Evolutionary conservation across 257 asterid species (phyloP), one percentile per base, ranked within the genome.

Genomic region (Apocynum venetum): DNA sequence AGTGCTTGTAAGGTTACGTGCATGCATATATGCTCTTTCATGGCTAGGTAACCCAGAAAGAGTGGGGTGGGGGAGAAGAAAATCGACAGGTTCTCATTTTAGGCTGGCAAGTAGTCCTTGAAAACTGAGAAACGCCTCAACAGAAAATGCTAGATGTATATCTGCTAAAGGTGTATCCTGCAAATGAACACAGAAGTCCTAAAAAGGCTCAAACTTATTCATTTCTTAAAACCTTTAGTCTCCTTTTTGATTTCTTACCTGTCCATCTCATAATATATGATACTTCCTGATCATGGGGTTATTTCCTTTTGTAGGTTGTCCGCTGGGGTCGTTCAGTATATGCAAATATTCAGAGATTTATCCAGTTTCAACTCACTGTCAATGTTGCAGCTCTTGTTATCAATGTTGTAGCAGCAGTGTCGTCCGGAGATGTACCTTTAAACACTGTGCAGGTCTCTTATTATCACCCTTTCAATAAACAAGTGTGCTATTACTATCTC

Each of bases 301-400:
- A 13, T 57, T 38, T 80, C 75, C 67, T 65, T 61, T 15, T 82
- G 81, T 85, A 94, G 98, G 98, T 95, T 82, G 99, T 95, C 59
- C 94, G 97, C n/a, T 95, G 99, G 99, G 99, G 99, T 25, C 96
- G 98, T 70, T 93, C 99, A 25, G 98, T 95, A 15, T 95, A 92
- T 77, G 98, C 98, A 83, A 95, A 95, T 74, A 95, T 95, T 75
- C 99, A 95, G 83, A 95, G 92, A 83, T 94, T 94, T 74, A 94
- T 94, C 85, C 98, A 94, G 89, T 94, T 94, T 85, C 98, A 94
- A 89, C 98, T 94, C 79, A 94, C 98, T n/a, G 98, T 94, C 48
- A 94, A 94, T 82, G 97, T 90, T 81, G 95, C 97, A 72, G 98
- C 98, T 56, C 94, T 94, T 77, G 83, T 81, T 9, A 94, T 94